Conservation (phyloP, 2,329 filamentous ascomycete species). For the Pseudocercospora macadamiae region DNA sequence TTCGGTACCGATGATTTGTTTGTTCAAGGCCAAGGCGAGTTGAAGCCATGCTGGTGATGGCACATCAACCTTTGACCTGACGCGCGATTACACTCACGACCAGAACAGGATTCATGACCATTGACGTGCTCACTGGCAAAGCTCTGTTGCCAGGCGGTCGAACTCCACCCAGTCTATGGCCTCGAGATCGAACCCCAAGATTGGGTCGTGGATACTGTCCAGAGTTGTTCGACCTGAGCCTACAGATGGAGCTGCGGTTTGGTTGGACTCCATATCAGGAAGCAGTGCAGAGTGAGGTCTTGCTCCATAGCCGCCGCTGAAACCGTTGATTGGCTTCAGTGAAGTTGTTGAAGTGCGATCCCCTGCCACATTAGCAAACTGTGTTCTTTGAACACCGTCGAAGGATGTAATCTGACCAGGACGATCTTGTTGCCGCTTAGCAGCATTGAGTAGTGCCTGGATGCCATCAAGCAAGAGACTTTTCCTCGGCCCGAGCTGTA, state of each 20-base stretch:
- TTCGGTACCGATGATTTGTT: conserved; percentile 3
- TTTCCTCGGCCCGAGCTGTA: conserved; percentile 24
- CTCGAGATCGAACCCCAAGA: conserved; percentile 27
- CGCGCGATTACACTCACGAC: no score
- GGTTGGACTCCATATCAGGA: conserved; percentile 18
- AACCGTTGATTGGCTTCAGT: conserved; percentile 8
- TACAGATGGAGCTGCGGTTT: neutral
- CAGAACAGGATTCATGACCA: no score
- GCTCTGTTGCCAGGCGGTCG: conserved; percentile 30
- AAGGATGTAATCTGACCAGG: conserved; percentile 5
- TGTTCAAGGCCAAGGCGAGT: neutral
- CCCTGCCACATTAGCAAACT: neutral
- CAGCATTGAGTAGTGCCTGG: conserved; percentile 27
- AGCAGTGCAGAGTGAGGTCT: conserved; percentile 14
- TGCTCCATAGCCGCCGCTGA: conserved; percentile 13
- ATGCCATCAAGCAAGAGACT: conserved; percentile 28
- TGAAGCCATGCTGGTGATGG: no score
- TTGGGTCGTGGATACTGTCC: conserved; percentile 20
- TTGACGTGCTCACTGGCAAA: conserved; percentile 25
- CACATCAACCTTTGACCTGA: no score
- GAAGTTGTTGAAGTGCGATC: conserved; percentile 8
- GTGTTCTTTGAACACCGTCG: conserved; percentile 11
- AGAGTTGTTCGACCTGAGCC: conserved; percentile 10
- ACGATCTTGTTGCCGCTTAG: conserved; percentile 24
- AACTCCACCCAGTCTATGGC: conserved; percentile 35